Percentiles rank a stretch among this genome's conserved stretches.
Conservation (phyloP, 345 rosid genomes). For the Psidium guajava region DNA sequence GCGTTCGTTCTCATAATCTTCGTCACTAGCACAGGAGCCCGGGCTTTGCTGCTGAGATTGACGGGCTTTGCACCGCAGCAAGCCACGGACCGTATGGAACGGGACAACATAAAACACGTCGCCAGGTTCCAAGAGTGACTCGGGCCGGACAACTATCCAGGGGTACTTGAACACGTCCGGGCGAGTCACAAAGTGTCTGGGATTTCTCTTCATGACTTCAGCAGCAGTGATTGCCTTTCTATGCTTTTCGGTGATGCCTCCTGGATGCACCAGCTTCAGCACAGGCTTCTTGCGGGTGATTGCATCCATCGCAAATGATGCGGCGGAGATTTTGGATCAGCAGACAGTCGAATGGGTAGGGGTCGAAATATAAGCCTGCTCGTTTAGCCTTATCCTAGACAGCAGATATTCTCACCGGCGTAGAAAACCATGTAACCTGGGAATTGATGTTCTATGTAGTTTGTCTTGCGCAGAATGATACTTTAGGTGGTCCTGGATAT, state of each 20-base stretch:
- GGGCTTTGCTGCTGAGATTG: not conserved
- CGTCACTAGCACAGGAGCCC: not conserved
- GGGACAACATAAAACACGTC: conserved; percentile 29
- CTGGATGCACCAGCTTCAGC: conserved; percentile 33
- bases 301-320: not conserved
- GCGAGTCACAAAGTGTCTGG: conserved; percentile 32
- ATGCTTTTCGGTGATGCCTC: conserved; percentile 17
- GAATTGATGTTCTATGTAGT: not conserved
- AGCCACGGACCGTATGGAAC: conserved; percentile 10
- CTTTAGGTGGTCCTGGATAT: not conserved
- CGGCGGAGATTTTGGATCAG: not conserved
- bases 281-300: not conserved
- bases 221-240: conserved; percentile 17
- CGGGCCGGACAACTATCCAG: conserved; percentile 30
- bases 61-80: conserved; percentile 3
- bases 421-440: not conserved
- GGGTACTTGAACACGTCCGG: conserved; percentile 34
- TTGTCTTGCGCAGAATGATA: not conserved
- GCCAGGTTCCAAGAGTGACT: conserved; percentile 25
- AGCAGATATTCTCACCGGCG: not conserved
- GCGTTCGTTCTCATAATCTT: not conserved
- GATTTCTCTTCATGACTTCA: conserved; percentile 32
- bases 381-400: not conserved
- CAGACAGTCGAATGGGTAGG: not conserved
- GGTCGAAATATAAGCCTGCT: not conserved